phyloP scores from a whole-genome alignment of 495 filamentous ascomycete genomes.

The Hypomontagnella monticulosa region DNA sequence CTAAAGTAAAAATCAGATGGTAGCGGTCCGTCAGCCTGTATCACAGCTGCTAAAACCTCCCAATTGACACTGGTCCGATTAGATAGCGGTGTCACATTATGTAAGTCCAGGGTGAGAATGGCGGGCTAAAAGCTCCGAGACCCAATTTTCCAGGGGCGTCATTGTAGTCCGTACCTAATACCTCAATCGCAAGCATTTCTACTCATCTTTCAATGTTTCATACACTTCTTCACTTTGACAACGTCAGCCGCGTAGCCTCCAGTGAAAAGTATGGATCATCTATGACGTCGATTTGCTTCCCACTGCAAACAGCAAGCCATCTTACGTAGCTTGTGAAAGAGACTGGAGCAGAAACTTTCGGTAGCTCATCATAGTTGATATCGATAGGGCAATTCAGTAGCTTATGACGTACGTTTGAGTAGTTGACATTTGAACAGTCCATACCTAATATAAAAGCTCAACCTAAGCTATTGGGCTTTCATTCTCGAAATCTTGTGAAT shows the following conservation, averaged over 20 bases:
- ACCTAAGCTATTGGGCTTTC: too few relatives aligned
- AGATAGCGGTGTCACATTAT: too few relatives aligned
- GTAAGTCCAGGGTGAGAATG: conserved; percentile 7
- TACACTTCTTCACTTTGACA: conserved; percentile 5
- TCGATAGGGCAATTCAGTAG: conserved; percentile 15
- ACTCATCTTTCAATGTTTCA: background rate
- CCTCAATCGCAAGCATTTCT: too few relatives aligned
- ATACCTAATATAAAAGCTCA: conserved; percentile 16
- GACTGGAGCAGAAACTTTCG: conserved; percentile 2
- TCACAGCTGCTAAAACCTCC: background rate
- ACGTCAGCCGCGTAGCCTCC: conserved; percentile 15
- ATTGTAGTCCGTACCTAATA: too few relatives aligned
- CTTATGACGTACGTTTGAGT: conserved; percentile 32
- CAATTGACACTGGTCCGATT: background rate
- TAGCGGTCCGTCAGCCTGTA: background rate
- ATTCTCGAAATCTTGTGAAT: background rate
- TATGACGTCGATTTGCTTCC: conserved; percentile 32
- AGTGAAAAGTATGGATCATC: conserved; percentile 20
- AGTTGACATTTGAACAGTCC: background rate
- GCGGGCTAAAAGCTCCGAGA: conserved; percentile 14
- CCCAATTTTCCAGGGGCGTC: conserved; percentile 27
- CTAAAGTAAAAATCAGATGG: conserved; percentile 1
- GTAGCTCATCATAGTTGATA: conserved; percentile 4
- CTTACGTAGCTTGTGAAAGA: too few relatives aligned
- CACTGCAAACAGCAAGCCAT: conserved; percentile 12